Base-by-base conservation (phyloP, 805 yeast species). In the Candida yuanshanica region DNA sequence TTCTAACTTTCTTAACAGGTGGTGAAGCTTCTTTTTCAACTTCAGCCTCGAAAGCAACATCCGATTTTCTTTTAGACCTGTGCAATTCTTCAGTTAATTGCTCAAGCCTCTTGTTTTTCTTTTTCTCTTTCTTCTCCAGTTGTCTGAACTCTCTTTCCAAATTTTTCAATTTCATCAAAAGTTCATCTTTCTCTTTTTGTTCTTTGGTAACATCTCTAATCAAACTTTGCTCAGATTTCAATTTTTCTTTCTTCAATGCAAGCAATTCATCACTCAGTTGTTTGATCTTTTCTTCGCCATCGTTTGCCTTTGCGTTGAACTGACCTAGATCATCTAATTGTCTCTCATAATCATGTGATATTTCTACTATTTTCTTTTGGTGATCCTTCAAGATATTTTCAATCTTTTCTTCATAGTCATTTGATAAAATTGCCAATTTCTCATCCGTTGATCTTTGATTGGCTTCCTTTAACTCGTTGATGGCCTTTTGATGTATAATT, bases 351-450 rank as follows among this genome's bases (percentile, higher is more conserved):
- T 37, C 23, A 5, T 20, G 36, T 7, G 34, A 23, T 24, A 37
- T 25, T n/a, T 36, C 35, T 4, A 32, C 20, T 12, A 35, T 29
- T 21, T 54, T 41, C 4, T 35, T 38, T 20, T 41, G 31, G 16
- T 26, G 14, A 4, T 32, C 33, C 5, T 25, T 14, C 29, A 57
- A 55, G 52, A 58, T 44, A 4, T 48, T 52, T 12, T 51, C 45
- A 3, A 67, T 37, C 37, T 55, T 60, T 5, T 50, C 48, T 25
- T 63, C 66, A 36, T 64, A 65, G 27, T 59, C 61, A n/a, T 45
- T 46, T 0, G 66, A 58, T 12, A 65, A 44, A 18, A 54, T 58
- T 35, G 50, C 57, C 41, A 57, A 48, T 45, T 55, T 69, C 34
- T 39, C 50, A 50, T 56, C 70, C 29, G 52, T 56, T 42, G 44